Percentiles rank a stretch among this genome's conserved stretches.
Conservation (phyloP, 148 eudicot species). For the Fagopyrum esculentum region DNA sequence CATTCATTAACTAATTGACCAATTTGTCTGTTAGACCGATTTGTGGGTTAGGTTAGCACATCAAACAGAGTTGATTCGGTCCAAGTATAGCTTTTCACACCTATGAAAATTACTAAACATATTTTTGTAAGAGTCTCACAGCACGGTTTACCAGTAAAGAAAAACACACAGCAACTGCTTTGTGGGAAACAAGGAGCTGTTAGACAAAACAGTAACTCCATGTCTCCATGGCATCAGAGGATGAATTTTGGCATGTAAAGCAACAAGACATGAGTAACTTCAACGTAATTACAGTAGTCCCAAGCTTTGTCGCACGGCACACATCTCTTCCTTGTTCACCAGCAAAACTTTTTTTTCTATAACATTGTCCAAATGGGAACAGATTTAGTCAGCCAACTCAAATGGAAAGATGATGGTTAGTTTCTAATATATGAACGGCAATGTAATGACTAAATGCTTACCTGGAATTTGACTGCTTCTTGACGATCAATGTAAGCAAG, state of each 20-base stretch:
- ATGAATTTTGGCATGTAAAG: neutral
- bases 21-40: neutral
- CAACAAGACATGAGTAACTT: neutral
- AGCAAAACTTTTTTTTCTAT: constrained; percentile 76
- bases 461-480: constrained; percentile 68
- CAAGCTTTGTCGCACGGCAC: neutral
- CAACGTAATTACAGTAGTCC: neutral
- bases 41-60: neutral
- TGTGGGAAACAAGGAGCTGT: neutral
- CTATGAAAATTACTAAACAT: neutral
- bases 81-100: neutral
- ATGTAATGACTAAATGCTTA: constrained; percentile 20
- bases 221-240: neutral
- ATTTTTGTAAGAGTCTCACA: neutral
- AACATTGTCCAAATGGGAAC: constrained; percentile 16
- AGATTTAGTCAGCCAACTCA: constrained; percentile 13
- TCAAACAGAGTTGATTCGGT: neutral
- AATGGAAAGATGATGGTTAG: neutral
- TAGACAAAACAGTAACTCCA: neutral
- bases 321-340: constrained; percentile 22
- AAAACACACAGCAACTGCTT: neutral
- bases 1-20: too few relatives aligned
- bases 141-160: neutral
- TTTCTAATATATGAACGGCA: neutral
- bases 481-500: constrained; percentile 90